Conservation (phyloP, 164 flowering plant species). For the Taxillus chinensis region DNA sequence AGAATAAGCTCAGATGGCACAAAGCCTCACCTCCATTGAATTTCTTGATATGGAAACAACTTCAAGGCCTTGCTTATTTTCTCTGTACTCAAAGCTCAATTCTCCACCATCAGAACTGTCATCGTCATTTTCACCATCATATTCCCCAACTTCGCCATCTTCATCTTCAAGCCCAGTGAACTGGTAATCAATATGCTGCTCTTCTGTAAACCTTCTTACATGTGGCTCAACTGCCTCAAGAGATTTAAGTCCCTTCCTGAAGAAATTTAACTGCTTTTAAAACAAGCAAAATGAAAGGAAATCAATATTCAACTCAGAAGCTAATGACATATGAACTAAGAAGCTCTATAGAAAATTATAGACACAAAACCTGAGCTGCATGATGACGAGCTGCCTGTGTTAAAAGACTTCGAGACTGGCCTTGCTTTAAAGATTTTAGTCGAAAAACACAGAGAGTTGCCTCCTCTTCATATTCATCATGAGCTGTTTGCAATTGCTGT, state of each 20-base stretch:
- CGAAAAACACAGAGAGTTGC: slow-evolving; percentile 1
- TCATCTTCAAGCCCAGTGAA: slow-evolving; percentile 3
- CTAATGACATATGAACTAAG: neutral
- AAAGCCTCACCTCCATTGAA: slow-evolving; percentile 1
- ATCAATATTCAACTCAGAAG: neutral
- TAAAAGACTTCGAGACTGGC: slow-evolving; percentile 5
- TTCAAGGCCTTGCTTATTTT: neutral
- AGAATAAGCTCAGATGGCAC: neutral
- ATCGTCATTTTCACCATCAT: neutral
- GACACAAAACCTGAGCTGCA: neutral
- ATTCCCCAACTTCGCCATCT: slow-evolving; percentile 1
- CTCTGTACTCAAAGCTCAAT: slow-evolving; percentile 1
- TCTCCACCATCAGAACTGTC: neutral
- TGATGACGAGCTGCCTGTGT: slow-evolving; percentile 5
- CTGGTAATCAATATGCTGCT: neutral
- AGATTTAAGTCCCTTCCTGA: neutral
- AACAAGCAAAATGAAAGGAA: neutral
- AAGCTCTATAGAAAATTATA: neutral
- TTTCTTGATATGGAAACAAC: neutral
- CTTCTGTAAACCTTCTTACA: slow-evolving; percentile 1
- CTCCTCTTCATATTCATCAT: slow-evolving; percentile 4
- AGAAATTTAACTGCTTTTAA: slow-evolving; percentile 2
- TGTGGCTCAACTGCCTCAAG: slow-evolving; percentile 3
- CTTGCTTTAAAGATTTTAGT: slow-evolving; percentile 1
- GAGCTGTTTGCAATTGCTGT: slow-evolving; percentile 1